Percentiles rank a stretch among this genome's conserved stretches.
Conservation (phyloP, 495 filamentous ascomycete genomes). For the Penicillium salamii region DNA sequence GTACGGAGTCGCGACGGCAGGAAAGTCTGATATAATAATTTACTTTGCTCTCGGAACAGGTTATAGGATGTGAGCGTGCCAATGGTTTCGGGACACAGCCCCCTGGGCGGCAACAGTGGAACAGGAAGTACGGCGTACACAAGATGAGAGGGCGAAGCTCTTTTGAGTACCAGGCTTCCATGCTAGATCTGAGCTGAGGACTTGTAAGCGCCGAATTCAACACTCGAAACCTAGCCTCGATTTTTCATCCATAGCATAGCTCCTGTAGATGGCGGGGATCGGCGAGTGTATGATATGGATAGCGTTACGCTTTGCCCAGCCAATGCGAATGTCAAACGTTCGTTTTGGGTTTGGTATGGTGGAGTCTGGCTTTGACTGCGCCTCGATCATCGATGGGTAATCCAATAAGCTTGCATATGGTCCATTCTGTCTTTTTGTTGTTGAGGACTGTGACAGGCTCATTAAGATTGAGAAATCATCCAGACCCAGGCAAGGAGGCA, state of each 20-base stretch:
- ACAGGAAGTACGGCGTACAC: background rate
- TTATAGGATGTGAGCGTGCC: background rate
- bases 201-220: constrained; percentile 10
- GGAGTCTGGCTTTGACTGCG: background rate
- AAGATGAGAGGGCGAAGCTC: background rate
- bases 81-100: constrained; percentile 5
- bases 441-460: background rate
- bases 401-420: background rate
- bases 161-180: background rate
- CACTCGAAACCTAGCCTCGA: background rate
- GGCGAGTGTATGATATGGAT: background rate
- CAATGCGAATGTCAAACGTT: background rate
- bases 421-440: background rate
- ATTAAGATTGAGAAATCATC: background rate
- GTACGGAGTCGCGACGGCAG: no score
- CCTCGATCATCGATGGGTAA: background rate
- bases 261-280: background rate
- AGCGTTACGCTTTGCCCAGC: background rate
- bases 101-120: background rate
- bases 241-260: background rate
- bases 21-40: background rate
- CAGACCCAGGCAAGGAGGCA: background rate
- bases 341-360: background rate
- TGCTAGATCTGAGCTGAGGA: background rate
- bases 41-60: background rate